phyloP scores from a whole-genome alignment of 345 rosid species.

The Gossypium thurberi region DNA sequence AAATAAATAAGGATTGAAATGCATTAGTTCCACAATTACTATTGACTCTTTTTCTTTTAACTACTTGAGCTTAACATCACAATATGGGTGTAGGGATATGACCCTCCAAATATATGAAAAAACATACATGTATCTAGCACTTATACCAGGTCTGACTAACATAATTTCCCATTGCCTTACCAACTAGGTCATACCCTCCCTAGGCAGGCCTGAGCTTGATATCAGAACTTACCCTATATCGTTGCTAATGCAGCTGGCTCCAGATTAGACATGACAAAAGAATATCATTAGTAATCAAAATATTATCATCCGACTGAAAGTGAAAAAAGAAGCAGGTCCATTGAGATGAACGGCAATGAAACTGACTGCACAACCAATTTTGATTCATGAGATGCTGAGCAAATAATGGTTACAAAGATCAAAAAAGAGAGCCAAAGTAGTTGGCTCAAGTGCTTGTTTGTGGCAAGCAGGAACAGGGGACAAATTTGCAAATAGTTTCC shows the following conservation, averaged over 20 bases:
- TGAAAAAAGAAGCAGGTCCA: not conserved
- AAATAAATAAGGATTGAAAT: not conserved
- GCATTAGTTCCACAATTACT: not conserved
- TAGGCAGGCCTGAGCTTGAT: not conserved
- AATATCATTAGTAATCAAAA: not conserved
- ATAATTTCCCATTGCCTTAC: not conserved
- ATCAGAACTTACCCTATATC: not conserved
- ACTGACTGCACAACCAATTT: slow-evolving; percentile 1
- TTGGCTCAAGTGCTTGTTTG: not conserved
- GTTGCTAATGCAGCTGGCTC: not conserved
- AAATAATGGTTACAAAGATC: not conserved
- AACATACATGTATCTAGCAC: no score
- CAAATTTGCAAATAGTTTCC: not conserved
- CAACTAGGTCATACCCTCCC: not conserved
- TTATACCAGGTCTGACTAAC: no score
- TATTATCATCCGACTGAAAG: not conserved
- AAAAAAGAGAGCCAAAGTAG: slow-evolving; percentile 2
- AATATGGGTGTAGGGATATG: no score
- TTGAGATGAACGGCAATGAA: not conserved
- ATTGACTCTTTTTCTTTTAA: not conserved
- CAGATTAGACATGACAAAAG: slow-evolving; percentile 1
- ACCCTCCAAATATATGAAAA: no score
- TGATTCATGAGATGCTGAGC: not conserved
- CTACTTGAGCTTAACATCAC: no score
- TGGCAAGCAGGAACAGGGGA: not conserved